Base-by-base conservation (phyloP, 306 rosid species). In the Lupinus albus region DNA sequence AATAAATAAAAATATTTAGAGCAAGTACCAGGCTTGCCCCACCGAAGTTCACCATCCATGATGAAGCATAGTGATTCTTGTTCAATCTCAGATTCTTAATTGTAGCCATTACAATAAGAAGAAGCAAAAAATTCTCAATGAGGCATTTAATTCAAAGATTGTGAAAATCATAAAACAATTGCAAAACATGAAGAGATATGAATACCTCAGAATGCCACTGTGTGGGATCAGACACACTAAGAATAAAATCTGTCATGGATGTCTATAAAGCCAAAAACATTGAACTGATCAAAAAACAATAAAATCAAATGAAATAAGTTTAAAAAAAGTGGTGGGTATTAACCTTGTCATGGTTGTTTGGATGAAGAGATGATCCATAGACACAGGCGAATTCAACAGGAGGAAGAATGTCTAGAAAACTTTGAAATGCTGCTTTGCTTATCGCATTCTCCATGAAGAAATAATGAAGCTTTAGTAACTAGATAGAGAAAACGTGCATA, bases 121-220 rank as follows among this genome's bases (percentile, higher is more conserved):
- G 9, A 68, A 44, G 33, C 15, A 45, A 21, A 60, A 38, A 8
- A 5, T 11, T 16, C 21, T 15, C 15, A 36, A 41, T 6, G 3
- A 57, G 48, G 13, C 67, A 32, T 28, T 48, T 15, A 47, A 32
- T 28, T 48, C 15, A 47, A 15, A 53, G 79, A 76, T n/a, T 2
- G 52, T 16, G 41, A 45, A 78, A 33, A 50, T 41, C 21, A 64
- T 25, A 68, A 46, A 18, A 39, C 30, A 45, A 79, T 52, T 36
- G 52, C 57, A 69, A 42, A 21, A 63, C 13, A 17, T 15, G 11
- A 53, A 38, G 20, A 45, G 35, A 64, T 32, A 74, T 82, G 73
- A 68, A 57, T 72, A 89, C 97, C 91, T 86, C 85, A 13, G 87
- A 75, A 84, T 93, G 97, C 94, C 96, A 91, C 48, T 83, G 81